These are phyloP conservation scores for Cercospora nicotianae DNA, from an alignment of 2,329 filamentous ascomycete species.

Conservation along the genomic window DNA sequence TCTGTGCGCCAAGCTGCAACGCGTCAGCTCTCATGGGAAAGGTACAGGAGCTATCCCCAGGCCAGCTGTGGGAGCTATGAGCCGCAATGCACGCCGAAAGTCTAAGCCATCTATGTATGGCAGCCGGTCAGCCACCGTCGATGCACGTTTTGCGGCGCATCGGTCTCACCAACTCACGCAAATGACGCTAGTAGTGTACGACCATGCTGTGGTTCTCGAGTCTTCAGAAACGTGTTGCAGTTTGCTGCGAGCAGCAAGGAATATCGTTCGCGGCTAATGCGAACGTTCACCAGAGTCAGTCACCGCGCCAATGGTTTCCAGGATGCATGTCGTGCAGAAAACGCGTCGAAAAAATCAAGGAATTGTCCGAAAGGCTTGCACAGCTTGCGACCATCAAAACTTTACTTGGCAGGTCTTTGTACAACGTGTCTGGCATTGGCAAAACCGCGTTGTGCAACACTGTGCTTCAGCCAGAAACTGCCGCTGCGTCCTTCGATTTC, in stretches of 20 bases:
- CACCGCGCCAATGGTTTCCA: not conserved
- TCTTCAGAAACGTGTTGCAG: not conserved
- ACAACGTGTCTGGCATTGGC: not conserved
- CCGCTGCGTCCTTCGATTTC: not conserved
- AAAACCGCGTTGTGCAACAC: not conserved
- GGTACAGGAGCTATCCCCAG: not conserved
- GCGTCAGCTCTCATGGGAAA: slow-evolving; percentile 1
- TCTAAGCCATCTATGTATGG: not conserved
- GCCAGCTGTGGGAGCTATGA: not conserved
- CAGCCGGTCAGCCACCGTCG: not conserved
- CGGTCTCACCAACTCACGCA: not conserved
- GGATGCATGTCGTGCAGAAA: not conserved
- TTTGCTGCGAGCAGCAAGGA: not conserved
- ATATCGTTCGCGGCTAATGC: not conserved
- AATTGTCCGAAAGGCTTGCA: not conserved
- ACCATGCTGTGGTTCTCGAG: not conserved
- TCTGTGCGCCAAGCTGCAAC: not conserved
- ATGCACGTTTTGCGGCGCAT: not conserved
- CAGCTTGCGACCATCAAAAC: not conserved
- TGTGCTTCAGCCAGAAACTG: not conserved
- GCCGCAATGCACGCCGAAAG: not conserved
- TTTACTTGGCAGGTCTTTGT: not conserved
- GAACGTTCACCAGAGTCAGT: not conserved
- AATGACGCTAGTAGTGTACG: not conserved
- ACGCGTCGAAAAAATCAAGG: not conserved